Percentiles rank a stretch among this genome's conserved stretches.
phyloP scores from a whole-genome alignment of 1,139 yeast genomes.

The Dujonia santamariae region DNA sequence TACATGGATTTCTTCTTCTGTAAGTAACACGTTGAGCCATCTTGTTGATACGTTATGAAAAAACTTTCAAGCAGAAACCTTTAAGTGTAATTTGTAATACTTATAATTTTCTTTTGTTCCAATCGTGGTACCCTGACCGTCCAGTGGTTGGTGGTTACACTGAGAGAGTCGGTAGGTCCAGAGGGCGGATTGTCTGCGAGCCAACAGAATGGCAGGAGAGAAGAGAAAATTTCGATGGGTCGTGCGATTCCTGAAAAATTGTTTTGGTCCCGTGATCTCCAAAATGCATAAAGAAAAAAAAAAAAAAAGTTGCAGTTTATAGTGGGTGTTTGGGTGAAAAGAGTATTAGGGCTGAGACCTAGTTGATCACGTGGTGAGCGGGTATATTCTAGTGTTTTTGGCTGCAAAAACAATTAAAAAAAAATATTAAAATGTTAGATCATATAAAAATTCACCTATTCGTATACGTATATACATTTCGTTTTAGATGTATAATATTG shows the following conservation, averaged over 20 bases:
- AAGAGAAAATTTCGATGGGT: slow-evolving; percentile 6
- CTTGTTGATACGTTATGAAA: slow-evolving; percentile 19
- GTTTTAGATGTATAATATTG: no score
- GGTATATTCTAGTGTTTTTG: no score
- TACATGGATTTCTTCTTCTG: slow-evolving; percentile 54
- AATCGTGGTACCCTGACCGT: no score
- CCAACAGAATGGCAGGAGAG: slow-evolving; percentile 11
- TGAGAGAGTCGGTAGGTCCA: slow-evolving; percentile 4
- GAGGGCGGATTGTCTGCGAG: no score
- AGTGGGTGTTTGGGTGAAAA: slow-evolving; percentile 7
- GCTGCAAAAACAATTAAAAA: no score
- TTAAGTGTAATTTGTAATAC: slow-evolving; percentile 4
- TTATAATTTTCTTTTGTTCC: slow-evolving; percentile 8
- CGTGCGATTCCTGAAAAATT: slow-evolving; percentile 8
- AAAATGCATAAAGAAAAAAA: no score
- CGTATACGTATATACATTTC: no score
- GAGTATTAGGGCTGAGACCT: slow-evolving; percentile 5
- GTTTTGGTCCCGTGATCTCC: slow-evolving; percentile 1
- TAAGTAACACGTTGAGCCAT: slow-evolving; percentile 55
- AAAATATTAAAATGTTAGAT: no score
- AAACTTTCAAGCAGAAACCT: slow-evolving; percentile 6
- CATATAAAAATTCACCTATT: no score
- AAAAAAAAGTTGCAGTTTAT: no score
- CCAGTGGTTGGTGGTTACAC: slow-evolving; percentile 4
- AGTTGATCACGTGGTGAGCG: slow-evolving; percentile 5